Base-by-base conservation (phyloP, 2,329 filamentous ascomycete species). In the Pseudocercospora pini-densiflorae region DNA sequence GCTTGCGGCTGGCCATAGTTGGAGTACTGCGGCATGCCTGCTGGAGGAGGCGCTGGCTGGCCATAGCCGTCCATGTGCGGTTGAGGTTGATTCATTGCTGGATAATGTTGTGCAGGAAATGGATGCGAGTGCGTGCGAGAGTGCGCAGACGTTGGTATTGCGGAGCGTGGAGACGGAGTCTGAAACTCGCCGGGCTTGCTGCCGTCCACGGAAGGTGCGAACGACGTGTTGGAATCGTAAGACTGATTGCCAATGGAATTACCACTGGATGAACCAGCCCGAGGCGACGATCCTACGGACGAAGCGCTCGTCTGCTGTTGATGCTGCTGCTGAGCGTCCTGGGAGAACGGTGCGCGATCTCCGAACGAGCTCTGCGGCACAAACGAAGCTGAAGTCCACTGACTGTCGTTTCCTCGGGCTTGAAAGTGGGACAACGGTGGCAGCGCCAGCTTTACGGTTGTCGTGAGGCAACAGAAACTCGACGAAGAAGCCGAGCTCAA, bases 361-460 rank as follows among this genome's bases (percentile, higher is more conserved):
- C 83, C 90, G 84, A 91, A 91, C 81, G 88, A 83, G 83, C 79
- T 88, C 87, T 79, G 90, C 87, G 72, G 83, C 79, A 77, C 87
- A 86, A 82, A 90, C 63, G 73, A 86, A 78, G 86, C 83, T 81
- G 89, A 89, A 82, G 90, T 91, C 82, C 88, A 92, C 79, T 83
- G 81, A 72, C 85, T 85, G 82, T 94, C 90, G 81, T 87, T 86
- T 84, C 90, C 90, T 88, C 91, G 90, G 87, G 89, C 88, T 54
- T 92, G 90, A 84, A 92, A 88, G 85, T 92, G 89, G 78, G 91
- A 91, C 79, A 93, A 91, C 83, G 92, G 92, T 83, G 92, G 91
- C 81, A 94, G 89, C 92, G 94, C 92, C 92, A 96, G 92, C 86
- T 94, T 95, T 90, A 88, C 92, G 92, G 89, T 90, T 71, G 71